Percentiles rank a stretch among this genome's conserved stretches.
Evolutionary conservation across 345 rosid genomes (phyloP).

Genomic region (Lenwebbia sp.): DNA sequence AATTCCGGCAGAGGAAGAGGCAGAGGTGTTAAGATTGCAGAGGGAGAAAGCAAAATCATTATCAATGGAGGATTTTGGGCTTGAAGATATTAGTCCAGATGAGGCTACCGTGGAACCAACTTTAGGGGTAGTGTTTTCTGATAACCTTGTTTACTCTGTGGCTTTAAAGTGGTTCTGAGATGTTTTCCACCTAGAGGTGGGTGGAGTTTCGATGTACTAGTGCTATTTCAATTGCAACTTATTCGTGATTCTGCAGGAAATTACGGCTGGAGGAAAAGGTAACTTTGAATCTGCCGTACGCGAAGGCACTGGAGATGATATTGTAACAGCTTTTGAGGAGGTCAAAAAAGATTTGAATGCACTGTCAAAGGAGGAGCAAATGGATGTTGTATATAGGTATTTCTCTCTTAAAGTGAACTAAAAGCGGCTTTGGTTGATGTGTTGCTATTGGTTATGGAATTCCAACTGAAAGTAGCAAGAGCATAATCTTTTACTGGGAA

Average conservation of each 20-base stretch:
- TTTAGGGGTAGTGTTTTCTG: constrained; percentile 44
- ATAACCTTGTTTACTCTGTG: neutral
- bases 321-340: constrained; percentile 30
- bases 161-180: neutral
- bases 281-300: constrained; percentile 5
- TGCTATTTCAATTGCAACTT: neutral
- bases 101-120: constrained; percentile 51
- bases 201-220: neutral
- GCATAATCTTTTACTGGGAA: neutral
- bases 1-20: constrained; percentile 56
- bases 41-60: constrained; percentile 31
- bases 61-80: constrained; percentile 66
- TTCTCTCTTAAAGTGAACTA: neutral
- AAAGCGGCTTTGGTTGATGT: neutral
- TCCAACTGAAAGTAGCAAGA: neutral
- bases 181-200: neutral
- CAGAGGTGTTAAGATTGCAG: constrained; percentile 39
- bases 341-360: constrained; percentile 64
- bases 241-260: constrained; percentile 34
- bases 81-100: constrained; percentile 42
- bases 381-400: constrained; percentile 79
- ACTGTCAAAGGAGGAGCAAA: constrained; percentile 78
- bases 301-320: constrained; percentile 18
- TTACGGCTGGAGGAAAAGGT: constrained; percentile 24
- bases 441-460: neutral